Percentiles rank a stretch among this genome's conserved stretches.
Evolutionary conservation across 2,329 filamentous ascomycete species (phyloP).

Genomic region (Penicillium sp.): DNA sequence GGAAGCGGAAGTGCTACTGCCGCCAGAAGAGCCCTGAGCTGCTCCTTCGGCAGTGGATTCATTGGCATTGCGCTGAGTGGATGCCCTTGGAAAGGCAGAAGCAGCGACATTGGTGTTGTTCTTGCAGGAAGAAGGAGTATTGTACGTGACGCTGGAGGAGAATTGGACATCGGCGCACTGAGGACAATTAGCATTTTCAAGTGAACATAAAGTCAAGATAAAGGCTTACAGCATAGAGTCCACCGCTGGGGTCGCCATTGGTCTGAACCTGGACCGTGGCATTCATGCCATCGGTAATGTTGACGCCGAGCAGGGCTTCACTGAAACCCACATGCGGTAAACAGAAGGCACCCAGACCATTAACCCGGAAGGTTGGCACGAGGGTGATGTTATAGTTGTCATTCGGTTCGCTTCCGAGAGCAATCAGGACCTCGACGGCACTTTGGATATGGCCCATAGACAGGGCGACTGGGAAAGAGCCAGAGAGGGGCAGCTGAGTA

Average conservation of each 20-base stretch:
- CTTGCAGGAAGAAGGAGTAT: constrained; percentile 52
- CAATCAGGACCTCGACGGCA: constrained; percentile 54
- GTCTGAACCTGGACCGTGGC: constrained; percentile 70
- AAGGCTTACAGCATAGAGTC: constrained; percentile 63
- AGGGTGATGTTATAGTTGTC: constrained; percentile 69
- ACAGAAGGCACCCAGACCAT: constrained; percentile 65
- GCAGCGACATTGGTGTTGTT: constrained; percentile 58
- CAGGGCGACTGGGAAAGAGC: constrained; percentile 51
- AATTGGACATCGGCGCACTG: constrained; percentile 75
- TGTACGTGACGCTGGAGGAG: constrained; percentile 49
- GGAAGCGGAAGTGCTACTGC: constrained; percentile 8
- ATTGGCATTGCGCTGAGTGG: constrained; percentile 46
- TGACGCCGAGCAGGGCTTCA: constrained; percentile 37
- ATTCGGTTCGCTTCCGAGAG: constrained; percentile 51
- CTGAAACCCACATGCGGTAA: constrained; percentile 54
- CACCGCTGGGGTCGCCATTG: constrained; percentile 56
- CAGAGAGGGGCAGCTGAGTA: constrained; percentile 50
- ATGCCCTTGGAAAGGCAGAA: constrained; percentile 39
- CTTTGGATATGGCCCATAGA: constrained; percentile 53
- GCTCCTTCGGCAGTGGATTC: constrained; percentile 37
- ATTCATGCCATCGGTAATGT: constrained; percentile 58
- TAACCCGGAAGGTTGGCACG: constrained; percentile 58
- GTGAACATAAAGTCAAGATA: background rate
- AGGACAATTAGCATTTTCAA: constrained; percentile 1
- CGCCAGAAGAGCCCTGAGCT: constrained; percentile 23